A percentile compares a stretch with the other conserved stretches of the same genome.
These are phyloP conservation scores for Vigna hirtella DNA, from an alignment of 306 rosid species.

Conservation along the genomic window DNA sequence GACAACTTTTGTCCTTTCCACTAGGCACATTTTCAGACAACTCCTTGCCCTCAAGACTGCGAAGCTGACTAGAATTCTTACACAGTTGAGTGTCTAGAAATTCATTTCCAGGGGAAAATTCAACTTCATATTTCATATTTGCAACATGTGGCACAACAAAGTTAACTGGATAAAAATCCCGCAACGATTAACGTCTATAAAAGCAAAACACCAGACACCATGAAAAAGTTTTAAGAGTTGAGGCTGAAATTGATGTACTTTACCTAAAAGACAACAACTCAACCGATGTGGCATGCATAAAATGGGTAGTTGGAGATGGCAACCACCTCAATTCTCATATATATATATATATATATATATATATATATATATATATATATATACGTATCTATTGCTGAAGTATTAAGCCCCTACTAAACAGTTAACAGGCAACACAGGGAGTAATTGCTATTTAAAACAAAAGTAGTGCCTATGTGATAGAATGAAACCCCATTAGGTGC, in stretches of 20 bases:
- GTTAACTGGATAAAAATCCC: neutral
- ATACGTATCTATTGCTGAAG: neutral
- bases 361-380: neutral
- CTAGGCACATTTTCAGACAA: neutral
- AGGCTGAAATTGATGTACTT: neutral
- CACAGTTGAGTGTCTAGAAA: neutral
- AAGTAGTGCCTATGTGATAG: neutral
- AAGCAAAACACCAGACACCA: neutral
- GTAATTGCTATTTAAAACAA: neutral
- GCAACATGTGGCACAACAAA: neutral
- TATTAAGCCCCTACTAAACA: neutral
- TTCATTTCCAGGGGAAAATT: neutral
- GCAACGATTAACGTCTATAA: neutral
- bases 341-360: too few relatives aligned
- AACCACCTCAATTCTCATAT: neutral
- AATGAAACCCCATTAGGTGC: neutral
- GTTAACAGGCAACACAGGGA: neutral
- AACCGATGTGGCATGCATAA: neutral
- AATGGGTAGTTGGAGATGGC: slow-evolving; percentile 1
- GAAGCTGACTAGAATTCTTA: neutral
- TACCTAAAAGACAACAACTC: neutral
- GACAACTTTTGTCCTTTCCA: neutral
- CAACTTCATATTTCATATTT: neutral
- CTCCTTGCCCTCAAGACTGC: neutral
- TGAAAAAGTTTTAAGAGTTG: neutral